These are phyloP conservation scores for Synura sp. DNA, from an alignment of 352 stramenopile genomes.

Conservation along the genomic window DNA sequence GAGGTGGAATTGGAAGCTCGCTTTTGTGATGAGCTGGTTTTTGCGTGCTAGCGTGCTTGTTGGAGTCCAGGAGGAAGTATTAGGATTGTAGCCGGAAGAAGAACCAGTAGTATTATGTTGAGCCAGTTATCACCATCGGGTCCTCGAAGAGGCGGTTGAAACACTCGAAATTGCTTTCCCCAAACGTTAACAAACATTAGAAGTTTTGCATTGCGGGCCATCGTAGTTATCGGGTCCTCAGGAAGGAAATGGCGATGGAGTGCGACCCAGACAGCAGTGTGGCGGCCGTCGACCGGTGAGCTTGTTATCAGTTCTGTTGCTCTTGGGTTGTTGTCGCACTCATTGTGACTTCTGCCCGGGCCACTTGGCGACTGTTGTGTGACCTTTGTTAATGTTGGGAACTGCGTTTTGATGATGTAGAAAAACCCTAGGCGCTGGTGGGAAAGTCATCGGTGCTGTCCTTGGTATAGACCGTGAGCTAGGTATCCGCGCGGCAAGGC, in stretches of 20 bases:
- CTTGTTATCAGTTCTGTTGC: slow-evolving; percentile 16
- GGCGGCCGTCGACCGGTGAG: background rate
- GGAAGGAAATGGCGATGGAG: slow-evolving; percentile 9
- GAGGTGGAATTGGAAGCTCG: background rate
- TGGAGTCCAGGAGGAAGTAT: slow-evolving; percentile 6
- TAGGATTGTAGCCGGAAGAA: slow-evolving; percentile 1
- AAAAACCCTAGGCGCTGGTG: background rate
- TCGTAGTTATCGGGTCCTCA: slow-evolving; percentile 11
- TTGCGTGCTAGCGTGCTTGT: slow-evolving; percentile 9
- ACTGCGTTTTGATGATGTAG: background rate
- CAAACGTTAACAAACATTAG: slow-evolving; percentile 5
- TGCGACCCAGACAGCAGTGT: slow-evolving; percentile 18
- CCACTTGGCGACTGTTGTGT: slow-evolving; percentile 17
- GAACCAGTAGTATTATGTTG: slow-evolving; percentile 8
- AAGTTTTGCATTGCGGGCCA: slow-evolving; percentile 10
- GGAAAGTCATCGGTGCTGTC: background rate
- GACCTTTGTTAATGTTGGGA: background rate
- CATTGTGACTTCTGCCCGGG: background rate
- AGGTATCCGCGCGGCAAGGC: background rate
- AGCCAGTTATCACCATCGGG: slow-evolving; percentile 11
- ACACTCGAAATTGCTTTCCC: slow-evolving; percentile 14
- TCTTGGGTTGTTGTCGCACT: slow-evolving; percentile 1
- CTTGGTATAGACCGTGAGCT: slow-evolving; percentile 12
- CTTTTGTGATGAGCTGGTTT: slow-evolving; percentile 6
- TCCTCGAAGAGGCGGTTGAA: slow-evolving; percentile 8